These are phyloP conservation scores for Amphichorda felina DNA, from an alignment of 2,329 filamentous ascomycete genomes.

Conservation along the genomic window DNA sequence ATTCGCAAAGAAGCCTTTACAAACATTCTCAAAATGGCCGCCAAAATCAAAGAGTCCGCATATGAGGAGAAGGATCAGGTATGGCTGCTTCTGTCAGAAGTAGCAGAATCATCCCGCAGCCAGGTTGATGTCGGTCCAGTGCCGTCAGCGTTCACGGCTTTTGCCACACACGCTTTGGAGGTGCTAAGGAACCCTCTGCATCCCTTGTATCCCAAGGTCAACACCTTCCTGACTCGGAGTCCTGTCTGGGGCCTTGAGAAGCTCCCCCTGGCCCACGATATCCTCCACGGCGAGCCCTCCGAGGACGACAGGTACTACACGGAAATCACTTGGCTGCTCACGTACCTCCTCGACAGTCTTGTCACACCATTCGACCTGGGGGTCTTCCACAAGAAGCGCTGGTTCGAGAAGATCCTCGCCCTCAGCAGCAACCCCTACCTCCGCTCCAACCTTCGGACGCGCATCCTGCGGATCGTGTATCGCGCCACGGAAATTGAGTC, in stretches of 20 bases:
- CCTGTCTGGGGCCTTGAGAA: conserved; percentile 66
- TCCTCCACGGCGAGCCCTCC: conserved; percentile 53
- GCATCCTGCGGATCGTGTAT: conserved; percentile 50
- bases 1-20: conserved; percentile 69
- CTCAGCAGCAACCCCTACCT: conserved; percentile 58
- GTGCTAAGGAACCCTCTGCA: conserved; percentile 70
- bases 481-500: conserved; percentile 55
- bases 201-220: conserved; percentile 75
- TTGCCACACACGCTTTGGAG: conserved; percentile 57
- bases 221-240: conserved; percentile 66
- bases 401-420: conserved; percentile 66
- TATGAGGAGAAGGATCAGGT: conserved; percentile 68
- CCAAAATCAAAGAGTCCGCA: conserved; percentile 52
- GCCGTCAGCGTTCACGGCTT: conserved; percentile 64
- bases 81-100: conserved; percentile 68
- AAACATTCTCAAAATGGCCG: conserved; percentile 54
- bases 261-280: conserved; percentile 56
- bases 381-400: conserved; percentile 46
- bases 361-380: conserved; percentile 46
- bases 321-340: conserved; percentile 64
- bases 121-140: conserved; percentile 45
- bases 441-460: conserved; percentile 44
- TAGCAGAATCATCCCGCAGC: conserved; percentile 59
- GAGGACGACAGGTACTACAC: conserved; percentile 62
- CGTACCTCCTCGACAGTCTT: conserved; percentile 58